A percentile compares a stretch with the other conserved stretches of the same genome.
Conservation (phyloP, 768 basidiomycete genomes). For the Tremella mesenterica region DNA sequence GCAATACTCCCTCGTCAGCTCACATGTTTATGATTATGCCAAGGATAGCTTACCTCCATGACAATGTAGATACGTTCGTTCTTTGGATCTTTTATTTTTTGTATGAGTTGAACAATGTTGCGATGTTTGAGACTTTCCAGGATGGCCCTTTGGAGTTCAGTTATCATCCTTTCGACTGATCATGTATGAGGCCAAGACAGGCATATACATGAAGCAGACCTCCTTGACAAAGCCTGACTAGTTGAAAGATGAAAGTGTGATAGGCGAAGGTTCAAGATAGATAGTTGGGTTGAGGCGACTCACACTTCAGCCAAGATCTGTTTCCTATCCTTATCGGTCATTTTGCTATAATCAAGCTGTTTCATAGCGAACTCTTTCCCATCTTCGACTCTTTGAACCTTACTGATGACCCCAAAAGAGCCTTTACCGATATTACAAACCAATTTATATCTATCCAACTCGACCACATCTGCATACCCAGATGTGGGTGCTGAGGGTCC, state of each 20-base stretch:
- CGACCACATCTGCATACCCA: constrained; percentile 28
- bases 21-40: not conserved
- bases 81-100: constrained; percentile 72
- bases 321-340: constrained; percentile 90
- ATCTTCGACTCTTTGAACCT: constrained; percentile 76
- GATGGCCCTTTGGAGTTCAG: constrained; percentile 61
- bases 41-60: constrained; percentile 59
- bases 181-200: not conserved
- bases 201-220: not conserved
- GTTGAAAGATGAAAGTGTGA: not conserved
- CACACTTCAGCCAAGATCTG: constrained; percentile 98
- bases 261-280: not conserved
- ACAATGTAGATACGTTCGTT: constrained; percentile 88
- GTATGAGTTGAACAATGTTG: constrained; percentile 65
- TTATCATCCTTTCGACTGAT: not conserved
- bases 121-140: constrained; percentile 90
- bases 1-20: constrained; percentile 55
- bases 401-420: constrained; percentile 93
- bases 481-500: not conserved
- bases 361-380: constrained; percentile 73
- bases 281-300: constrained; percentile 45
- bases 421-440: constrained; percentile 93
- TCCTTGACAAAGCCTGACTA: not conserved
- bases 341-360: constrained; percentile 93
- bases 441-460: constrained; percentile 70